Percentiles rank a stretch among this genome's conserved stretches.
Conservation (phyloP, 345 rosid genomes). For the Conringia planisiliqua region DNA sequence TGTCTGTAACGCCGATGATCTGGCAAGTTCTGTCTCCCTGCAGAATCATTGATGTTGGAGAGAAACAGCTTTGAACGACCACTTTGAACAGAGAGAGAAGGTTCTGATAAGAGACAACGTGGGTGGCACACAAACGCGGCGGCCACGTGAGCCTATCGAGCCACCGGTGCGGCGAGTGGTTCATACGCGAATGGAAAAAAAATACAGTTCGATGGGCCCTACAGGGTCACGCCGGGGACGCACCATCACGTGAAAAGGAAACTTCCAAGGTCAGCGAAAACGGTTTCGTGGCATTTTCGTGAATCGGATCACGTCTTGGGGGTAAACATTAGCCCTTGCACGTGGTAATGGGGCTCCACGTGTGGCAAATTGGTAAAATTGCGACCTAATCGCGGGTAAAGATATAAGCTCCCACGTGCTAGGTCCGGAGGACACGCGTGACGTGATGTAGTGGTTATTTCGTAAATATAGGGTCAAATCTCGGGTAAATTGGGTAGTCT, state of each 20-base stretch:
- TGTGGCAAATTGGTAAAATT: conserved; percentile 20
- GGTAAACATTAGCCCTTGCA: conserved; percentile 1
- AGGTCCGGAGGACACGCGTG: conserved; percentile 31
- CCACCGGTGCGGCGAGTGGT: conserved; percentile 29
- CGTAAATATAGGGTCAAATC: conserved; percentile 27
- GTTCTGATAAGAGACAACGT: conserved; percentile 27
- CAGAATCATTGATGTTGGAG: conserved; percentile 21
- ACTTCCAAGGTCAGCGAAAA: conserved; percentile 28
- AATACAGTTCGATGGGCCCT: conserved; percentile 7
- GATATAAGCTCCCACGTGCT: conserved; percentile 30
- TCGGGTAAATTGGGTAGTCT: conserved; percentile 22
- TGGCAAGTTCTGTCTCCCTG: conserved; percentile 29
- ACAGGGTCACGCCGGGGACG: conserved; percentile 35
- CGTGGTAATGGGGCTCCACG: conserved; percentile 6
- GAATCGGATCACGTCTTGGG: neutral
- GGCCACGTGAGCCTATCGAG: conserved; percentile 33
- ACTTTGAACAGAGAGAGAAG: conserved; percentile 36
- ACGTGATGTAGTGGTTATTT: conserved; percentile 26
- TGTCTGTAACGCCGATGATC: conserved; percentile 17
- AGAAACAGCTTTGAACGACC: conserved; percentile 31
- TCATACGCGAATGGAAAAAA: neutral
- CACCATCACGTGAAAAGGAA: conserved; percentile 35
- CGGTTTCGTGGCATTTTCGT: conserved; percentile 22
- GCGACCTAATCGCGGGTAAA: neutral
- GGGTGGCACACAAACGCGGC: conserved; percentile 22